Conservation (phyloP, 345 rosid species). For the Salix arbutifolia region DNA sequence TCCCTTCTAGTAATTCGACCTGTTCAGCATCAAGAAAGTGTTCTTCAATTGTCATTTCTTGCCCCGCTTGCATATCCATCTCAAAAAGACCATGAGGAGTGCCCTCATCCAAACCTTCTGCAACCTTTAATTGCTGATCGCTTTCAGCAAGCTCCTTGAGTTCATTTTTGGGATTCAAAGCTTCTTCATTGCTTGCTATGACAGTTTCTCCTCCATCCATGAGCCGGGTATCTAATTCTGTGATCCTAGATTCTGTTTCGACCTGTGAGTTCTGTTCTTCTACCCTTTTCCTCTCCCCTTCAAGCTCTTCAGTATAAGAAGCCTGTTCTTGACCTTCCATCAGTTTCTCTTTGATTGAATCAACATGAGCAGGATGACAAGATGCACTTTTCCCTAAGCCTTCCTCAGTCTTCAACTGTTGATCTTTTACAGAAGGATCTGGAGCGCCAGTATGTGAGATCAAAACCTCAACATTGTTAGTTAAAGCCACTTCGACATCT, state of each 20-base stretch:
- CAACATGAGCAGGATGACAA: slow-evolving; percentile 17
- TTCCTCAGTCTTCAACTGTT: slow-evolving; percentile 22
- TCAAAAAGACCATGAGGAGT: not conserved
- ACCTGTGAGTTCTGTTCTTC: slow-evolving; percentile 10
- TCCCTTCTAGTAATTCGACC: slow-evolving; percentile 22
- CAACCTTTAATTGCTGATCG: slow-evolving; percentile 1
- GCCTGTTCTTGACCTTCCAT: slow-evolving; percentile 34
- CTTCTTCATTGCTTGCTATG: not conserved
- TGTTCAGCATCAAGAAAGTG: slow-evolving; percentile 27
- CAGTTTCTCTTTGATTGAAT: slow-evolving; percentile 19
- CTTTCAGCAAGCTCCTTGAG: slow-evolving; percentile 1
- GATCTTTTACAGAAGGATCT: not conserved
- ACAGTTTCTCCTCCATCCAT: slow-evolving; percentile 10
- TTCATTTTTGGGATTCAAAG: slow-evolving; percentile 5
- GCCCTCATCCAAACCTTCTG: slow-evolving; percentile 4
- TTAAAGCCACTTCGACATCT: not conserved
- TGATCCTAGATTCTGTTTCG: slow-evolving; percentile 8
- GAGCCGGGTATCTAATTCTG: not conserved
- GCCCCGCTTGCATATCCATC: slow-evolving; percentile 9
- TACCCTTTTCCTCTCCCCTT: slow-evolving; percentile 3
- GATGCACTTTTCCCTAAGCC: slow-evolving; percentile 5
- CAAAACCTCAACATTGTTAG: not conserved
- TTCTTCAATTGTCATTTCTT: slow-evolving; percentile 24
- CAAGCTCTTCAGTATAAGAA: slow-evolving; percentile 14
- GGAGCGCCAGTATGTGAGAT: not conserved